Conservation (phyloP, 306 rosid species). For the Trifolium pratense region DNA sequence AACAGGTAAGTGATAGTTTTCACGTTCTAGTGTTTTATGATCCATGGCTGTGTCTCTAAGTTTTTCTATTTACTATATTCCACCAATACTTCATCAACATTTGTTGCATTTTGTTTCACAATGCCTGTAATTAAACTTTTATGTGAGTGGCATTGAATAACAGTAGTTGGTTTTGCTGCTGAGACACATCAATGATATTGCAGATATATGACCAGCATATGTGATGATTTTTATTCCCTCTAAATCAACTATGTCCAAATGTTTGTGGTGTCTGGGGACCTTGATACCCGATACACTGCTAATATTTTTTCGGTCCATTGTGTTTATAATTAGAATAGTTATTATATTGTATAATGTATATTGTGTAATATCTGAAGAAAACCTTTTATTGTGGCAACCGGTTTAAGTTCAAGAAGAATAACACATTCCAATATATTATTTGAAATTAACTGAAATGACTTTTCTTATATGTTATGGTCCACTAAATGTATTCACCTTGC, state of each 20-base stretch:
- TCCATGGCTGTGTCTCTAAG: constrained; percentile 5
- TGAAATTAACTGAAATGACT: constrained; percentile 17
- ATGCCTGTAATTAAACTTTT: neutral
- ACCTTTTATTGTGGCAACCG: constrained; percentile 20
- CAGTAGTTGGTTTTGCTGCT: constrained; percentile 8
- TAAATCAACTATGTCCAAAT: constrained; percentile 16
- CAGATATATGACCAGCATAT: constrained; percentile 8
- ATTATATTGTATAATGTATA: constrained; percentile 11
- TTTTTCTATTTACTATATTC: constrained; percentile 28
- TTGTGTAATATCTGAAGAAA: constrained; percentile 14
- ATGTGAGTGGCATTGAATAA: neutral
- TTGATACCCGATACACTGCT: constrained; percentile 10
- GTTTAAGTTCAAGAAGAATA: constrained; percentile 26
- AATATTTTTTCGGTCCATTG: neutral
- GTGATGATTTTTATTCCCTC: constrained; percentile 6
- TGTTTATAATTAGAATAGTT: constrained; percentile 25
- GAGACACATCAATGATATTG: constrained; percentile 18
- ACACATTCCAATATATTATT: constrained; percentile 17
- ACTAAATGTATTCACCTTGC: constrained; percentile 46
- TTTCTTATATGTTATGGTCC: constrained; percentile 6
- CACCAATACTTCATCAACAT: constrained; percentile 8
- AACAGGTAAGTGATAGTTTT: constrained; percentile 63
- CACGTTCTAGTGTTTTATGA: constrained; percentile 28
- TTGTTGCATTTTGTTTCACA: neutral
- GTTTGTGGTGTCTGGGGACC: constrained; percentile 20